phyloP scores from a whole-genome alignment of 768 basidiomycete species.

The Leucocoprinus sp. region DNA sequence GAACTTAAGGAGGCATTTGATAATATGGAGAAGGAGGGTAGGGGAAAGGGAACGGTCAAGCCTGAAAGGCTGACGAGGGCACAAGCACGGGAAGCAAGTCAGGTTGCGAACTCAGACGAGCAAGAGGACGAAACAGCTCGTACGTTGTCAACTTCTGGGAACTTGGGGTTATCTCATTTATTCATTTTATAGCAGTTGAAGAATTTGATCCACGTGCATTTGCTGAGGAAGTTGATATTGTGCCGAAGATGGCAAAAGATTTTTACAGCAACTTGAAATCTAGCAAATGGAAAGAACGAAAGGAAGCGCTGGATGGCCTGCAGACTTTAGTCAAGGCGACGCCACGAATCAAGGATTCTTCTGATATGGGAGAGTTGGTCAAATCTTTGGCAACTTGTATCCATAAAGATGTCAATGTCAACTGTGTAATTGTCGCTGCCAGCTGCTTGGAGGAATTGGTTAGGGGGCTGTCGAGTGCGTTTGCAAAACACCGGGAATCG shows the following conservation, averaged over 20 bases:
- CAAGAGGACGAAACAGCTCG: slow-evolving; percentile 36
- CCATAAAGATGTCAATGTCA: slow-evolving; percentile 87
- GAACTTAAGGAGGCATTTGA: slow-evolving; percentile 92
- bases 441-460: slow-evolving; percentile 80
- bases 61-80: slow-evolving; percentile 72
- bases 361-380: slow-evolving; percentile 69
- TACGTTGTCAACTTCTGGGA: slow-evolving; percentile 20
- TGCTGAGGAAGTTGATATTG: slow-evolving; percentile 75
- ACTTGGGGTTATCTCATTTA: slow-evolving; percentile 12
- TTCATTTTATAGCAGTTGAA: slow-evolving; percentile 32
- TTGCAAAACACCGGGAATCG: slow-evolving; percentile 64
- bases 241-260: slow-evolving; percentile 65
- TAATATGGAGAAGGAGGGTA: slow-evolving; percentile 71
- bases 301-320: slow-evolving; percentile 84
- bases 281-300: slow-evolving; percentile 97
- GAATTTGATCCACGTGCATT: slow-evolving; percentile 71
- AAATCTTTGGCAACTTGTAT: slow-evolving; percentile 75
- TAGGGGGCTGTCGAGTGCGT: slow-evolving; percentile 67
- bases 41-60: slow-evolving; percentile 75
- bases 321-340: slow-evolving; percentile 58
- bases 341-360: slow-evolving; percentile 71
- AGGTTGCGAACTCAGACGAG: slow-evolving; percentile 28
- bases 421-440: slow-evolving; percentile 87
- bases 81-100: slow-evolving; percentile 60
- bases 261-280: slow-evolving; percentile 73